Evolutionary conservation across 106 monocot species (phyloP).

Genomic region (Cymbidium sinense): DNA sequence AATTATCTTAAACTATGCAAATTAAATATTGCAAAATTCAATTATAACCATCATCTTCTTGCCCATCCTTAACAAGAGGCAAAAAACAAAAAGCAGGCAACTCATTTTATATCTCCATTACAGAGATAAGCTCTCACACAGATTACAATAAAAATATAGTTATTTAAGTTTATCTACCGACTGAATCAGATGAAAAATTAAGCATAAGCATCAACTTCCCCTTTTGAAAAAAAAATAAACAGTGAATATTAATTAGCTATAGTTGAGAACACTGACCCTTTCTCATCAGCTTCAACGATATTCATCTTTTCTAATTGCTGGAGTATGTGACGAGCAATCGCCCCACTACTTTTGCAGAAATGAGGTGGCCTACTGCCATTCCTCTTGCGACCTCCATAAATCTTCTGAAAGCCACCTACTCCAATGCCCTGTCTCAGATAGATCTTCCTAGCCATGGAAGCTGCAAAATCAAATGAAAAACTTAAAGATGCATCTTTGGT

Average conservation of each 20-base stretch:
- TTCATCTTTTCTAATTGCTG: slow-evolving; percentile 54
- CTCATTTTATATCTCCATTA: no score
- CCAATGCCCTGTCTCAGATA: slow-evolving; percentile 41
- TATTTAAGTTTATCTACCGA: no score
- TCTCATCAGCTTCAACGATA: slow-evolving; percentile 41
- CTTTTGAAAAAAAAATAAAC: neutral
- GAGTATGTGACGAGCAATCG: slow-evolving; percentile 54
- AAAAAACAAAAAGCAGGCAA: no score
- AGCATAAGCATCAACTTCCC: no score
- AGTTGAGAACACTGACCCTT: slow-evolving; percentile 25
- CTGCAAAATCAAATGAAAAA: neutral
- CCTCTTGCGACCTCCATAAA: slow-evolving; percentile 40
- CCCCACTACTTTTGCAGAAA: slow-evolving; percentile 79
- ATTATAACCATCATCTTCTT: no score
- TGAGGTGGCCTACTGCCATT: slow-evolving; percentile 57
- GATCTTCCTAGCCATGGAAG: slow-evolving; percentile 43
- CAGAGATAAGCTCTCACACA: no score
- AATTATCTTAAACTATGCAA: neutral
- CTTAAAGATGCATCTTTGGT: neutral
- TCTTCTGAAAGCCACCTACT: slow-evolving; percentile 37
- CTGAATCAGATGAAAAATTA: no score
- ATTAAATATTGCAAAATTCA: no score
- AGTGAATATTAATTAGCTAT: neutral
- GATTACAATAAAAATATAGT: no score
- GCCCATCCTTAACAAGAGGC: no score